phyloP scores from a whole-genome alignment of 2,329 filamentous ascomycete genomes.

The Talaromyces sp. region DNA sequence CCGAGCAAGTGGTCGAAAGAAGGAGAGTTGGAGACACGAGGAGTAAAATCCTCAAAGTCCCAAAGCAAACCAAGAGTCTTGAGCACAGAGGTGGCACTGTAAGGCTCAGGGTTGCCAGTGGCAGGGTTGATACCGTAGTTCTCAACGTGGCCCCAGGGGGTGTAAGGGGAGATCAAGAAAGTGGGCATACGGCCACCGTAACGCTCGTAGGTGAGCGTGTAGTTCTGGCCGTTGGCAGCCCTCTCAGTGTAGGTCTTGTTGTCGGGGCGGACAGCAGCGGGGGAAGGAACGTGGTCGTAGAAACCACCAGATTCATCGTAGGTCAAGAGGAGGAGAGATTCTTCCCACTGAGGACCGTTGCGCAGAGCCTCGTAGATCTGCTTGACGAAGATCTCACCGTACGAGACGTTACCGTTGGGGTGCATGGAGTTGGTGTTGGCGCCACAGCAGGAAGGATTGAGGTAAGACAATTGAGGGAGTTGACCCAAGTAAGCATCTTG shows the following conservation, averaged over 20 bases:
- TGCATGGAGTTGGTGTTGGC: slow-evolving; percentile 36
- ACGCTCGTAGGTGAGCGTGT: slow-evolving; percentile 32
- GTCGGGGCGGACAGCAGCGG: slow-evolving; percentile 35
- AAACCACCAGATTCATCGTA: slow-evolving; percentile 41
- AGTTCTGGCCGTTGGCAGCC: slow-evolving; percentile 26
- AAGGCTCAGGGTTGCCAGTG: slow-evolving; percentile 28
- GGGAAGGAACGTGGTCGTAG: slow-evolving; percentile 38
- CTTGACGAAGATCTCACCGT: slow-evolving; percentile 39
- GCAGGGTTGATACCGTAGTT: slow-evolving; percentile 30
- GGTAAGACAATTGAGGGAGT: slow-evolving; percentile 37
- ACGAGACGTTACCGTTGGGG: slow-evolving; percentile 35
- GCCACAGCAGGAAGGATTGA: slow-evolving; percentile 44
- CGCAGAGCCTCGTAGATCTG: slow-evolving; percentile 39
- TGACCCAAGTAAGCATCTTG: slow-evolving; percentile 33
- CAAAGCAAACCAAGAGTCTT: slow-evolving; percentile 34
- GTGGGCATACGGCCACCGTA: slow-evolving; percentile 33
- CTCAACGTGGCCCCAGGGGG: slow-evolving; percentile 29
- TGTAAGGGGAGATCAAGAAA: slow-evolving; percentile 33
- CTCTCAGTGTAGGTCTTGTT: slow-evolving; percentile 38
- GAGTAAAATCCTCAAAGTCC: slow-evolving; percentile 32
- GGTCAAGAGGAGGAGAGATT: slow-evolving; percentile 36
- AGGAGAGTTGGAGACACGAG: slow-evolving; percentile 32
- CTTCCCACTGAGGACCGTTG: slow-evolving; percentile 37
- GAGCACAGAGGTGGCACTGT: slow-evolving; percentile 33
- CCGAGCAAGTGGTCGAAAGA: slow-evolving; percentile 34